Conservation (phyloP, 257 asterid species). For the Coffea canephora region DNA sequence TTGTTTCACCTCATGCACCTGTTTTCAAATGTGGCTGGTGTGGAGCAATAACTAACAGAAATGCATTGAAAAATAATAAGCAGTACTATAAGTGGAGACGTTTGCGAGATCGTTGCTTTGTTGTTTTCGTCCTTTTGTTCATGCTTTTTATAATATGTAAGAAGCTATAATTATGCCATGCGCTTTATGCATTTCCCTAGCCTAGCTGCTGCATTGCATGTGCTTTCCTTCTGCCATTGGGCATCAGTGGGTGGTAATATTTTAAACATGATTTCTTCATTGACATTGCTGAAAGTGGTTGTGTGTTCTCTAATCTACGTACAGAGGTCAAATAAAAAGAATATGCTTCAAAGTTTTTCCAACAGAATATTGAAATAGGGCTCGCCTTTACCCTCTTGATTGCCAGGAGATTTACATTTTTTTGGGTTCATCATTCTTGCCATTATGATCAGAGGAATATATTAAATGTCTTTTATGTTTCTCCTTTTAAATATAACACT, state of each 20-base stretch:
- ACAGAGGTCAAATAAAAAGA: not conserved
- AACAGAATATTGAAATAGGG: too few species aligned
- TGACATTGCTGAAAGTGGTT: not conserved
- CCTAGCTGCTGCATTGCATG: not conserved
- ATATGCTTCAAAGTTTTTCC: not conserved
- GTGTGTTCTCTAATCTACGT: not conserved
- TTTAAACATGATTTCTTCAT: not conserved
- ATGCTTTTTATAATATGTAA: conserved; percentile 81
- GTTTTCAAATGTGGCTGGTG: conserved; percentile 94
- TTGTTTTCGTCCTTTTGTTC: conserved; percentile 53
- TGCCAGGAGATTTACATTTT: not conserved
- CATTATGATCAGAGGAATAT: too few species aligned
- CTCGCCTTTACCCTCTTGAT: too few species aligned
- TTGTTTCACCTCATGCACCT: conserved; percentile 66
- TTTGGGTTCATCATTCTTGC: not conserved
- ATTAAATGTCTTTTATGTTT: too few species aligned
- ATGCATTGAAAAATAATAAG: conserved; percentile 41
- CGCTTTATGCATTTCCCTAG: not conserved
- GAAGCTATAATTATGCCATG: conserved; percentile 23
- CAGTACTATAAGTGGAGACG: conserved; percentile 54
- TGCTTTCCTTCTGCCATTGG: not conserved
- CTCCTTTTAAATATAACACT: not conserved
- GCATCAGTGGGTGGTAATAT: not conserved
- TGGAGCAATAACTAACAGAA: conserved; percentile 81
- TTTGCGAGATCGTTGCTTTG: conserved; percentile 73